Evolutionary conservation across 2,329 filamentous ascomycete genomes (phyloP), one percentile per base, ranked within the genome.

Genomic region (Colletotrichum costaricense): DNA sequence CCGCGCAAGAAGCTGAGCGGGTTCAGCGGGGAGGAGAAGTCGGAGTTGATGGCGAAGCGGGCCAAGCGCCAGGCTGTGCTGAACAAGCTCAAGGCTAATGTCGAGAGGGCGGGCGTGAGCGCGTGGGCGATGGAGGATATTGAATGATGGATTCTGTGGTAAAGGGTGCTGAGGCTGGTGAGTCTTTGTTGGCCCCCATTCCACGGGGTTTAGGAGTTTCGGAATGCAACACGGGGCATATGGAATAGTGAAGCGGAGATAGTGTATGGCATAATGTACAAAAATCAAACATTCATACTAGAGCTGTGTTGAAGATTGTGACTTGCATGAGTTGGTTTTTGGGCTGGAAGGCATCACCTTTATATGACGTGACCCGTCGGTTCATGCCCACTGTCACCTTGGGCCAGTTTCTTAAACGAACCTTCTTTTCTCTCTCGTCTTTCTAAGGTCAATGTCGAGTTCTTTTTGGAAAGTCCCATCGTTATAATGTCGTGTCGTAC

Each of bases 1-100:
- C 88, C 89, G 2, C 83, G 90, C 56, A 92, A 89, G 84, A 92
- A 91, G 84, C 77, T 92, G 69, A 91, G 86, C 73, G 89, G 89
- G 22, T 93, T 90, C 76, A 90, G 86, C 71, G 83, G 84, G 38
- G 85, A 88, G 65, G 91, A 93, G 79, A 92, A 91, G 83, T 82
- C 82, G 33, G 84, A 85, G 33, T 79, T 92, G 69, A 90, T 87
- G 81, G 84, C 86, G 71, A 89, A 88, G 80, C 82, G 86, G 74
- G 85, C 85, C n/a, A 87, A 84, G 74, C 84, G 89, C 76, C 86
- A 86, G 77, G 87, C 84, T 4, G 86, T 91, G 9, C 81, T 90
- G 33, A 82, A 82, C 38, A 89, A 88, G 79, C 80, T 93, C 63
- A 86, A 83, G 81, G 80, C 76, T 5, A 86, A 83, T 74, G 82